These are phyloP conservation scores for Claviceps cyperi DNA, from an alignment of 2,329 filamentous ascomycete species.

Conservation along the genomic window DNA sequence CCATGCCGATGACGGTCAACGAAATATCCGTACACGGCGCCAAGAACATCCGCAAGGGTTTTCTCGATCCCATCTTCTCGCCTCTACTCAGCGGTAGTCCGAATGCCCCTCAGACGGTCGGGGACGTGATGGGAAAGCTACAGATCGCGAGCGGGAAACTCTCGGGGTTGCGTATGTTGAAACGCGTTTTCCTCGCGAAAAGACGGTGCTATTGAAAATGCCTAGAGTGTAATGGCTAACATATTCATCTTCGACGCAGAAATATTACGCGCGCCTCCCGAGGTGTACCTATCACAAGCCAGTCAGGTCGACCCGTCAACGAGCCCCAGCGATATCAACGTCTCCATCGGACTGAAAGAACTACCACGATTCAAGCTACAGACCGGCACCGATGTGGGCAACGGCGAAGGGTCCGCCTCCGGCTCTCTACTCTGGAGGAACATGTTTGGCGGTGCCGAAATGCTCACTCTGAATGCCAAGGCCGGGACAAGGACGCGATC, in stretches of 20 bases:
- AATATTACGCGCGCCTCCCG: constrained; percentile 74
- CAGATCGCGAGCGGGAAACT: constrained; percentile 59
- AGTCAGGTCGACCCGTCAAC: constrained; percentile 52
- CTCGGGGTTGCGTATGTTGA: constrained; percentile 55
- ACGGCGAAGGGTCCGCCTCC: constrained; percentile 86
- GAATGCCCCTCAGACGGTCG: constrained; percentile 58
- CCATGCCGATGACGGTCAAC: constrained; percentile 75
- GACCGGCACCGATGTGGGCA: constrained; percentile 88
- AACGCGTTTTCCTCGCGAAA: not conserved
- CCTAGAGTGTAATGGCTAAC: constrained; percentile 12
- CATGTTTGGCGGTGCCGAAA: constrained; percentile 86
- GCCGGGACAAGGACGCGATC: constrained; percentile 82
- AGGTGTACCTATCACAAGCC: constrained; percentile 68
- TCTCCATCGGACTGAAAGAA: constrained; percentile 73
- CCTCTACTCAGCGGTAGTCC: constrained; percentile 59
- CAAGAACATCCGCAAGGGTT: constrained; percentile 65
- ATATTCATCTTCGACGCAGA: constrained; percentile 31
- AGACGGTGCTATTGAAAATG: too few relatives aligned
- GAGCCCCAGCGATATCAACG: constrained; percentile 63
- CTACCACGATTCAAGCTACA: constrained; percentile 75
- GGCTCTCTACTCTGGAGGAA: constrained; percentile 79
- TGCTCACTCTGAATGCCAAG: constrained; percentile 72
- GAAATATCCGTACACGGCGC: constrained; percentile 75
- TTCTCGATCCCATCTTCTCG: constrained; percentile 68
- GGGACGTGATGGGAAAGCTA: constrained; percentile 62